Evolutionary conservation across 2,329 filamentous ascomycete genomes (phyloP).

Genomic region (Aureobasidium sp.): DNA sequence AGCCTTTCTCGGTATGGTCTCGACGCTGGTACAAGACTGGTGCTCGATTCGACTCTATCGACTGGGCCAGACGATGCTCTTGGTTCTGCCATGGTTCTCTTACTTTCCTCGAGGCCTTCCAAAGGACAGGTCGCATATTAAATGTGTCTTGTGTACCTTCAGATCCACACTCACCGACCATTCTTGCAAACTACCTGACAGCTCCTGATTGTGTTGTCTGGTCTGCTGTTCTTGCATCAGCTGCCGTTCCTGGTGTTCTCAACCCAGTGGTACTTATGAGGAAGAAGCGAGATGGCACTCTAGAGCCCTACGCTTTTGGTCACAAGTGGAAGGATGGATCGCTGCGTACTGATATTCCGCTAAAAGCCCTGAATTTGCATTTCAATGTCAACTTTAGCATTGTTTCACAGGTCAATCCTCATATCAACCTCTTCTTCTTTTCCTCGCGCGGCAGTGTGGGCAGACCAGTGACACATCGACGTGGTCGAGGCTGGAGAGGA

Average conservation of each 20-base stretch:
- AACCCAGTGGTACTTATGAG: constrained; percentile 91
- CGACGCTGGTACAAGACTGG: constrained; percentile 86
- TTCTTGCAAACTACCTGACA: constrained; percentile 91
- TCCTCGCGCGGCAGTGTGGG: constrained; percentile 86
- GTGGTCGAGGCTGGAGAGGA: constrained; percentile 88
- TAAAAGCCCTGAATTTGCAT: constrained; percentile 87
- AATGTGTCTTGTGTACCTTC: constrained; percentile 95
- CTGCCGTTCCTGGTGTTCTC: constrained; percentile 89
- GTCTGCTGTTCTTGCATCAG: constrained; percentile 91
- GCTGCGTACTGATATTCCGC: constrained; percentile 85
- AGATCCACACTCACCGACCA: constrained; percentile 85
- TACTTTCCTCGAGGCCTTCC: constrained; percentile 91
- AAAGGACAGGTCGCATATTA: constrained; percentile 84
- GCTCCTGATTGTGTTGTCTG: constrained; percentile 96
- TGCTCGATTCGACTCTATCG: constrained; percentile 84
- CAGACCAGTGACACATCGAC: constrained; percentile 85
- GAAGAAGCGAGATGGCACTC: constrained; percentile 66
- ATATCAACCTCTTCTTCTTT: constrained; percentile 99
- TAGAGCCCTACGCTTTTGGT: constrained; percentile 89
- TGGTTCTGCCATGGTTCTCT: constrained; percentile 91
- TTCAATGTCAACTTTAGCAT: constrained; percentile 99
- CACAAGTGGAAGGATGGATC: constrained; percentile 99
- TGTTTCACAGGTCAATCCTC: constrained; percentile 80
- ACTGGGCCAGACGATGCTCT: constrained; percentile 75
- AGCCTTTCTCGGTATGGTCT: constrained; percentile 66